These are phyloP conservation scores for Bjerkandera adusta DNA, from an alignment of 1,284 basidiomycete genomes.

Conservation along the genomic window DNA sequence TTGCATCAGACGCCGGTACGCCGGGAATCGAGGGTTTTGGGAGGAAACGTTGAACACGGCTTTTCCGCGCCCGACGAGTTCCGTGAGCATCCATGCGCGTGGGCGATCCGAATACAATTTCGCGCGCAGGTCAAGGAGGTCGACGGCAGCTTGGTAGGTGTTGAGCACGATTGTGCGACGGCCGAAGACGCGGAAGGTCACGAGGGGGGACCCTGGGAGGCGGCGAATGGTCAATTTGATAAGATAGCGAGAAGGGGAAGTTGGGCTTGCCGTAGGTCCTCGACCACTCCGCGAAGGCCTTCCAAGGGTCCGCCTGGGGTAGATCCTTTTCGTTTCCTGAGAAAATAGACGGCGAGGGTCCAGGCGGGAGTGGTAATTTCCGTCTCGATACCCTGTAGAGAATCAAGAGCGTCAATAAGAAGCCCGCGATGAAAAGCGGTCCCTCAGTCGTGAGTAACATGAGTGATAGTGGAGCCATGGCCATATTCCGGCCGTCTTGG, in stretches of 20 bases:
- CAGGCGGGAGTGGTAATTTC: slow-evolving; percentile 9
- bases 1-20: slow-evolving; percentile 38
- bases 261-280: slow-evolving; percentile 15
- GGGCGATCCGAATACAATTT: slow-evolving; percentile 26
- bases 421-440: neutral
- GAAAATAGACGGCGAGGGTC: slow-evolving; percentile 5
- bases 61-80: slow-evolving; percentile 38
- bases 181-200: slow-evolving; percentile 14
- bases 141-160: slow-evolving; percentile 13
- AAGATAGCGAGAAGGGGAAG: neutral
- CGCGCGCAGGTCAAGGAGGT: slow-evolving; percentile 17
- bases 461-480: too few species aligned
- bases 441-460: too few species aligned
- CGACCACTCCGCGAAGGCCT: slow-evolving; percentile 14
- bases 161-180: slow-evolving; percentile 9
- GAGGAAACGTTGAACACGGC: slow-evolving; percentile 27
- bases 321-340: slow-evolving; percentile 14
- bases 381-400: neutral
- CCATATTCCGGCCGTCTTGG: too few species aligned
- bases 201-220: slow-evolving; percentile 24
- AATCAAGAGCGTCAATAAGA: neutral
- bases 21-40: slow-evolving; percentile 37
- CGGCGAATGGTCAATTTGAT: neutral
- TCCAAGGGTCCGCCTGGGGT: slow-evolving; percentile 8
- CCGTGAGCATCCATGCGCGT: slow-evolving; percentile 38